Percentiles rank a stretch among this genome's conserved stretches.
Evolutionary conservation across 148 eudicot genomes (phyloP).

Genomic region (Rhododendron mucronatum): DNA sequence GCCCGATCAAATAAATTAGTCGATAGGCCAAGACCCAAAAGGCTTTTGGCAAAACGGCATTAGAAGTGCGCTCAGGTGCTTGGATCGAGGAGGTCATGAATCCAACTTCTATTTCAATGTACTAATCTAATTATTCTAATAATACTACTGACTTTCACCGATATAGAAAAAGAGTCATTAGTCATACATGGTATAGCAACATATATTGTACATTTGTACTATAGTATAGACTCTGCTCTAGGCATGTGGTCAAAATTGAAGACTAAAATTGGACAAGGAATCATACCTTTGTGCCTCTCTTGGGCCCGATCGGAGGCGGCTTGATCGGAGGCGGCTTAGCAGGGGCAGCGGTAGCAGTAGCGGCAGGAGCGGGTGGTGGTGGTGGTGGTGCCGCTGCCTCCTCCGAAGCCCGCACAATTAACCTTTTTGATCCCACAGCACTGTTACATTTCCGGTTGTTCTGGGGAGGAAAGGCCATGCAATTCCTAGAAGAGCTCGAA

Average conservation of each 20-base stretch:
- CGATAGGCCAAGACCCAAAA: too few species aligned
- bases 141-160: too few species aligned
- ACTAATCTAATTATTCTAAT: too few species aligned
- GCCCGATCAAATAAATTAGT: neutral
- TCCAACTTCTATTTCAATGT: too few species aligned
- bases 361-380: neutral
- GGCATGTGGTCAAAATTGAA: neutral
- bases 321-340: conserved; percentile 12
- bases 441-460: neutral
- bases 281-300: conserved; percentile 18
- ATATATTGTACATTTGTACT: too few species aligned
- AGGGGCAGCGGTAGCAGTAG: neutral
- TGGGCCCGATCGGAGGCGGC: conserved; percentile 24
- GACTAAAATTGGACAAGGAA: neutral
- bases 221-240: too few species aligned
- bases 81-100: too few species aligned
- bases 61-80: too few species aligned
- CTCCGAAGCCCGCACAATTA: conserved; percentile 14
- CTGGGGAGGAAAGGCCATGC: neutral
- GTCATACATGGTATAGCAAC: too few species aligned
- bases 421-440: neutral
- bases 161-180: too few species aligned
- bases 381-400: conserved; percentile 4
- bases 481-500: neutral
- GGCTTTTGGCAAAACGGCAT: too few species aligned